A percentile compares a stretch with the other conserved stretches of the same genome.
These are phyloP conservation scores for Fusarium veterinarium DNA, from an alignment of 2,329 filamentous ascomycete species.

Conservation along the genomic window DNA sequence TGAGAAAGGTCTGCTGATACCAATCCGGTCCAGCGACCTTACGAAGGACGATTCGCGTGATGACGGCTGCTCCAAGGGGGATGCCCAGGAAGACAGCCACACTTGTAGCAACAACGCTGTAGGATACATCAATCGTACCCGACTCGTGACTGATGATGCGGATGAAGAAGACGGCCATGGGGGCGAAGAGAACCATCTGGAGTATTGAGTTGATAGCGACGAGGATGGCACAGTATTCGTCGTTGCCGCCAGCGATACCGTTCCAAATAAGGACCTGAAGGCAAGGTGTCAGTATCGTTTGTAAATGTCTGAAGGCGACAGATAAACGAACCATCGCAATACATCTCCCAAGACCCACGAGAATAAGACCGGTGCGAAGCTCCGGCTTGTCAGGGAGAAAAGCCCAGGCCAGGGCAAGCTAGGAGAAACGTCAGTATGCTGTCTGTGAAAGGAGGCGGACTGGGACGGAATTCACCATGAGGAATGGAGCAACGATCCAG, in stretches of 20 bases:
- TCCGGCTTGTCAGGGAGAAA: conserved; percentile 55
- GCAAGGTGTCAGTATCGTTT: not conserved
- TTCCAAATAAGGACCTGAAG: conserved; percentile 74
- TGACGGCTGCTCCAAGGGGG: too few species aligned
- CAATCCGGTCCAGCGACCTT: too few species aligned
- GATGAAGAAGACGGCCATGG: too few species aligned
- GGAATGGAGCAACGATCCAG: conserved; percentile 83
- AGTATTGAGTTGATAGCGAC: conserved; percentile 73
- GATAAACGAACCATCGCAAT: conserved; percentile 38
- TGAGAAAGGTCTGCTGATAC: too few species aligned
- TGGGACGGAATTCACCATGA: conserved; percentile 71
- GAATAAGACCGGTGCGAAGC: conserved; percentile 75
- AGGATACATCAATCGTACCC: too few species aligned
- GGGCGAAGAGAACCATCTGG: too few species aligned
- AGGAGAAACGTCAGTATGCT: conserved; percentile 74
- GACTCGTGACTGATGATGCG: too few species aligned
- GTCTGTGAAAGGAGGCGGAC: not conserved
- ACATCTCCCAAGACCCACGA: conserved; percentile 86
- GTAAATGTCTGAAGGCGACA: not conserved
- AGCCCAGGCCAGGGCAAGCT: conserved; percentile 38
- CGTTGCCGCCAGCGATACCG: conserved; percentile 74
- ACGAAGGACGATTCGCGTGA: too few species aligned
- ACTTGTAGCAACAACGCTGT: too few species aligned
- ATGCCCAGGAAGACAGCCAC: too few species aligned
- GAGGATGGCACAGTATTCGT: conserved; percentile 84